These are phyloP conservation scores for Xylariaceae sp. DNA, from an alignment of 2,329 filamentous ascomycete genomes.

Conservation along the genomic window DNA sequence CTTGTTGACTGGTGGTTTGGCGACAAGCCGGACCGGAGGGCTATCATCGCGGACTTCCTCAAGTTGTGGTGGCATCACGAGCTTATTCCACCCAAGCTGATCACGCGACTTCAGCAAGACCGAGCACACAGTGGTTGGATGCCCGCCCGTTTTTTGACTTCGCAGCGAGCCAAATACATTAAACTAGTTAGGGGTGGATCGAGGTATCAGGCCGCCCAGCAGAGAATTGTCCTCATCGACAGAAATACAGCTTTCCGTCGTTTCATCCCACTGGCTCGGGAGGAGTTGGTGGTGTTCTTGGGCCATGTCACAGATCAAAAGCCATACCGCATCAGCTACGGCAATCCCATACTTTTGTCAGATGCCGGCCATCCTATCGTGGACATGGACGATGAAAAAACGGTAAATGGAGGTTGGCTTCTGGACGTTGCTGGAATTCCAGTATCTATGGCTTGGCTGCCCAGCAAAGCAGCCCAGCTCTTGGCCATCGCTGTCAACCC, in stretches of 20 bases:
- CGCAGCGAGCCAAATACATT: slow-evolving; percentile 23
- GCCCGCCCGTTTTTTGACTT: slow-evolving; percentile 21
- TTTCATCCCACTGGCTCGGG: slow-evolving; percentile 24
- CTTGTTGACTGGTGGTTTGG: slow-evolving; percentile 31
- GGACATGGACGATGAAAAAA: slow-evolving; percentile 13
- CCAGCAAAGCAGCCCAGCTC: slow-evolving; percentile 38
- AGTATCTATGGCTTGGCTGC: slow-evolving; percentile 46
- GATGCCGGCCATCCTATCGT: slow-evolving; percentile 23
- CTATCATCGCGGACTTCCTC: slow-evolving; percentile 25
- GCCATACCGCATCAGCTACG: slow-evolving; percentile 25
- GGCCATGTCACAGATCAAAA: slow-evolving; percentile 28
- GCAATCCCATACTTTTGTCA: slow-evolving; percentile 26
- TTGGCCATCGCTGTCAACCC: slow-evolving; percentile 50
- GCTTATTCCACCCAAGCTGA: slow-evolving; percentile 29
- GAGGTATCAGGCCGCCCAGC: slow-evolving; percentile 14
- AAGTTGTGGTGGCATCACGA: slow-evolving; percentile 29
- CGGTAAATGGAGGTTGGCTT: slow-evolving; percentile 42
- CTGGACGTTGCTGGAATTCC: slow-evolving; percentile 51
- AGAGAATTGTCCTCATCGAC: slow-evolving; percentile 23
- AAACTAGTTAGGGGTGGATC: slow-evolving; percentile 25
- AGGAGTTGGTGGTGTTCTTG: slow-evolving; percentile 24
- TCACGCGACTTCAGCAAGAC: slow-evolving; percentile 15
- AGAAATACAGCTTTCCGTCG: slow-evolving; percentile 22
- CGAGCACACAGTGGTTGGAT: slow-evolving; percentile 29
- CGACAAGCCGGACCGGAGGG: slow-evolving; percentile 24